Base-by-base conservation (phyloP, 2,329 filamentous ascomycete species). In the Teratosphaeria pseudoeucalypti region DNA sequence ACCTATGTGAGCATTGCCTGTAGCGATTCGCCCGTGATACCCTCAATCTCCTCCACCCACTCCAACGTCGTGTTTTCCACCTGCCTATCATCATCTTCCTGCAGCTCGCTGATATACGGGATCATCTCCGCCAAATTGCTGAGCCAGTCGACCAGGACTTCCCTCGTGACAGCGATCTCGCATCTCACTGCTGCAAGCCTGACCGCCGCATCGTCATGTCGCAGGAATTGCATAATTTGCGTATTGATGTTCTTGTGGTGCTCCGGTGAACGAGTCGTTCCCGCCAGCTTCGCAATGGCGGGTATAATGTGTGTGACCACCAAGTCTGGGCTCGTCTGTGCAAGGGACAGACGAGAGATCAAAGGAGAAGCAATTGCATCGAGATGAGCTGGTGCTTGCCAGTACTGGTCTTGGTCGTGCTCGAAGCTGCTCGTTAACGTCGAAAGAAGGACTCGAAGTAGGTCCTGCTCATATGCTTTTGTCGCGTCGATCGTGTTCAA, bases 11-110 rank as follows among this genome's bases (percentile, higher is more conserved):
- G 79, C 92, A 96, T 96, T 57, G 86, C 85, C 74, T 96, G 90
- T 71, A 97, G 76, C 68, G 87, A 91, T 80, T 97, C 92, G 5
- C 94, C 94, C 57, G 97, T 76, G 34, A 95, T 37, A 16, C 7
- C 86, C 76, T 97, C 92, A 71, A 99, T 95, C 75, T 86, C 85
- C 71, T 87, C 83, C 67, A 97, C 94, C 92, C 94, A 96, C 68
- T 85, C 81, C 71, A 92, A 83, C 43, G 91, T 92, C 78, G 96
- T 92, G 70, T 85, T 80, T 78, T 99, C 94, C 27, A 99, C 92
- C 32, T 82, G 81, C 76, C 97, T 94, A 70, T 97, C 92, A 66
- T 97, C 94, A 72, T 99, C 94, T 71, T 99, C 94, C 76, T 96
- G 88, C 69, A 96, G 74, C 77, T 99, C 94, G 69, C 90, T 95